phyloP scores from a whole-genome alignment of 192 early-diverging fungal genomes.

The Chytriomyces hyalinus region DNA sequence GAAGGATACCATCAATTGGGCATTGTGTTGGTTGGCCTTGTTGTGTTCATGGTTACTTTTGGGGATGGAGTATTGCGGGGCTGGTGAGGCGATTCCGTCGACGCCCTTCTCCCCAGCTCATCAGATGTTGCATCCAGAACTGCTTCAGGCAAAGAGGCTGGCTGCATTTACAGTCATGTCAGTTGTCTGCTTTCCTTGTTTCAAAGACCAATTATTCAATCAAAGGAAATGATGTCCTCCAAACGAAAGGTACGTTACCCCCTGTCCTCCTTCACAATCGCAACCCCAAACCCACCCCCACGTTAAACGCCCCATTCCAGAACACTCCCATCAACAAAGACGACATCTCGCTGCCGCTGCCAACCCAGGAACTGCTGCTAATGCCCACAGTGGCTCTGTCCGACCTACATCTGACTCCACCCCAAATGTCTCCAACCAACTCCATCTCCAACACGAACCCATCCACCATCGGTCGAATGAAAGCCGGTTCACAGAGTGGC shows the following conservation, averaged over 20 bases:
- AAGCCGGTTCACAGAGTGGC: not conserved
- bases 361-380: conserved; percentile 19
- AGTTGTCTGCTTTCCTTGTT: no score
- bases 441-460: not conserved
- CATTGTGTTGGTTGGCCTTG: no score
- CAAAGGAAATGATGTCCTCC: not conserved
- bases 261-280: not conserved
- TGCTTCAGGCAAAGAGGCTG: no score
- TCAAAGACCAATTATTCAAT: no score
- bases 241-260: not conserved
- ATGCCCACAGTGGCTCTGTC: conserved; percentile 1
- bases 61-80: no score
- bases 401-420: not conserved
- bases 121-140: no score
- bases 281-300: not conserved
- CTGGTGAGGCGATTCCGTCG: no score
- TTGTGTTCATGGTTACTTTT: no score
- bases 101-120: no score
- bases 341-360: conserved; percentile 23
- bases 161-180: no score
- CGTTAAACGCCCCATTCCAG: not conserved
- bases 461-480: not conserved
- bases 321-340: conserved; percentile 21
- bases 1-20: no score
- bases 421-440: not conserved